Base-by-base conservation (phyloP, 495 filamentous ascomycete species). In the Clavariopsis aquatica region DNA sequence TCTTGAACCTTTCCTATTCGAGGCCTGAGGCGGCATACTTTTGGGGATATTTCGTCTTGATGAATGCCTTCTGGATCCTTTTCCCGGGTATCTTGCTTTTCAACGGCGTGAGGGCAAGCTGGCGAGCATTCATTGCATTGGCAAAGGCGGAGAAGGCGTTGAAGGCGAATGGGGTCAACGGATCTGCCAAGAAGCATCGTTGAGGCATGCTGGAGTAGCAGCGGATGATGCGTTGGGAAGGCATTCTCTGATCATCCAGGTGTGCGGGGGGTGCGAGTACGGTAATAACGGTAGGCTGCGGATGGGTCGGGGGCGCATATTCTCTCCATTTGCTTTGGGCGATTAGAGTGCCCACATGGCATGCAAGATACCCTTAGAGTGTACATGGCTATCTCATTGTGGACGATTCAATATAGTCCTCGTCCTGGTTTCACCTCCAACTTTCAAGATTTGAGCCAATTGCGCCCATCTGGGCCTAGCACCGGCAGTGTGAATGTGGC, bases 41-140 rank as follows among this genome's bases (percentile, higher is more conserved):
- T 72, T 96, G 91, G 91, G 75, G 87, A 15, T 96, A 96, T 72
- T 96, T 89, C 71, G 83, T 92, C 22, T 81, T 88, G 19, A 88
- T 96, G 83, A 96, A 96, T 71, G 79, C 85, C 49, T 89, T 92
- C 55, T 96, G 92, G 92, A 90, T 87, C 34, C 79, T 94, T 15
- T 82, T 96, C 62, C 92, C 92, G 1, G 41, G 60, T 6, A 60
- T 74, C 75, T 26, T 72, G 36, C 23, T 72, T 20, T 57, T 27
- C 27, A 58, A 53, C 15, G 64, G 70, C 49, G 60, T 70, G 1
- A 17, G 28, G 10, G 61, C 55, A 17, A 59, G 41, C 12, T 56
- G 55, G 27, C 41, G 57, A 19, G 67, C 68, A 15, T 68, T 72
- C 36, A 47, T 46, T 23, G 70, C 64, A 22, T 36, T 70, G 60